Evolutionary conservation across 2,329 filamentous ascomycete genomes (phyloP).

Genomic region (Fusarium austroafricanum): DNA sequence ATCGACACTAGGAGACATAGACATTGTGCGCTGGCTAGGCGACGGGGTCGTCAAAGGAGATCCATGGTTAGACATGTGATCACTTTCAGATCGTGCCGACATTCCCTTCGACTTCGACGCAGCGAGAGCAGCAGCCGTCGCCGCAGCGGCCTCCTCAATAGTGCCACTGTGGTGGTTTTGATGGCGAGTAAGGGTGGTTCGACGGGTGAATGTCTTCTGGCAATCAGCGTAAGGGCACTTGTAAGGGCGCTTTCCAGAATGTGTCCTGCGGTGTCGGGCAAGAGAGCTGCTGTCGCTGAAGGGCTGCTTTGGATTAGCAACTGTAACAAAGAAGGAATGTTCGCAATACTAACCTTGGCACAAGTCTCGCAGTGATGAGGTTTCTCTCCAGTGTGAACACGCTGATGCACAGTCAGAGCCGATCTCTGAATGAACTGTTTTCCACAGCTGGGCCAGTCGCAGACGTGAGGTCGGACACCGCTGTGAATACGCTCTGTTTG

Average conservation of each 20-base stretch:
- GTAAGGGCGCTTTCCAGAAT: constrained; percentile 95
- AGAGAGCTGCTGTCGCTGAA: constrained; percentile 97
- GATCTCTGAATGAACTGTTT: constrained; percentile 99
- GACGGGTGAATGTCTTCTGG: constrained; percentile 97
- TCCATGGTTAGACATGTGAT: constrained; percentile 76
- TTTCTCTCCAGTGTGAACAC: constrained; percentile 97
- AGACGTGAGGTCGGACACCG: constrained; percentile 89
- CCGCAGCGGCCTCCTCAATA: constrained; percentile 90
- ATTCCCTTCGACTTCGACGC: constrained; percentile 57
- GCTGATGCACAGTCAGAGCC: constrained; percentile 92
- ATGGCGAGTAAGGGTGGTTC: constrained; percentile 93
- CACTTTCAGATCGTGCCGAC: constrained; percentile 73
- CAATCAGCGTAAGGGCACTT: constrained; percentile 98
- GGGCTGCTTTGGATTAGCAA: constrained; percentile 66
- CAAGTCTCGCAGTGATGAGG: constrained; percentile 98
- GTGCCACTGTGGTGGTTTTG: constrained; percentile 97
- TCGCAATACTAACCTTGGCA: constrained; percentile 77
- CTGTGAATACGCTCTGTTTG: constrained; percentile 92
- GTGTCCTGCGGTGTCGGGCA: constrained; percentile 91
- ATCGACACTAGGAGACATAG: constrained; percentile 82
- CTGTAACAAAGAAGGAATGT: too few relatives aligned
- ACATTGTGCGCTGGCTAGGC: constrained; percentile 80
- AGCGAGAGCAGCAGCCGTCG: constrained; percentile 87
- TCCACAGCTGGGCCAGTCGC: constrained; percentile 86
- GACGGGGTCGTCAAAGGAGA: constrained; percentile 85